Base-by-base conservation (phyloP, 371 early-diverging fungal genomes). In the Syncephalastrum racemosum region DNA sequence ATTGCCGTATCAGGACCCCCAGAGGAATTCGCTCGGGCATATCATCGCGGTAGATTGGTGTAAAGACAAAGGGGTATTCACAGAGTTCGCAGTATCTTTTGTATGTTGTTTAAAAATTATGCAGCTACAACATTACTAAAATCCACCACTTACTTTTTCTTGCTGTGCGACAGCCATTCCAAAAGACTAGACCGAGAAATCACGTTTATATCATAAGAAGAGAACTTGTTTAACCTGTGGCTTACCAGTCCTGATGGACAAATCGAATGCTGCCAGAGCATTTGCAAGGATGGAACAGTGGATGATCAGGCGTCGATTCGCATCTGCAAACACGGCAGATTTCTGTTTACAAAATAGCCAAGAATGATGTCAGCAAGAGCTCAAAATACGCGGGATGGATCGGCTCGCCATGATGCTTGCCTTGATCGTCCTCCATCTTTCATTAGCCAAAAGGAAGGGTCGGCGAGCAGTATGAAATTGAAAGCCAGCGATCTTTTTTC, bases 311-410 rank as follows among this genome's bases (percentile, higher is more conserved):
- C 16, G 90, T 87, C 13, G 75, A 87, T 49, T 87, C 89, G 46
- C 81, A 76, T 41, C 95, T 89, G 60, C 95, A 95, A 31, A 95
- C 93, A 57, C 95, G 86, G 75, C 95, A 95, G 53, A 93, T 87
- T 57, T 85, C 83, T 68, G 55, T 31, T 31, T 10, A 31, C 36
- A 31, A 40, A 24, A 39, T n/a, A 7, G 41, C 40, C n/a, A 27
- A 18, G 18, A 45, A 51, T 15, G 10, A 20, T 14, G 15, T 25
- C 25, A 40, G 36, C 12, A 8, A 31, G 2, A 31, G 10, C 36
- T 31, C 36, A 31, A 31, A 31, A 3, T 12, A 12, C 8, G 36
- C 5, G 16, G 14, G 18, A 19, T 36, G 22, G 54, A 54, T 25
- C 22, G n/a, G 23, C 53, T 52, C 16, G 10, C 5, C 25, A 20